Evolutionary conservation across 1,139 yeast species (phyloP).

Genomic region (Diutina neorugosa): DNA sequence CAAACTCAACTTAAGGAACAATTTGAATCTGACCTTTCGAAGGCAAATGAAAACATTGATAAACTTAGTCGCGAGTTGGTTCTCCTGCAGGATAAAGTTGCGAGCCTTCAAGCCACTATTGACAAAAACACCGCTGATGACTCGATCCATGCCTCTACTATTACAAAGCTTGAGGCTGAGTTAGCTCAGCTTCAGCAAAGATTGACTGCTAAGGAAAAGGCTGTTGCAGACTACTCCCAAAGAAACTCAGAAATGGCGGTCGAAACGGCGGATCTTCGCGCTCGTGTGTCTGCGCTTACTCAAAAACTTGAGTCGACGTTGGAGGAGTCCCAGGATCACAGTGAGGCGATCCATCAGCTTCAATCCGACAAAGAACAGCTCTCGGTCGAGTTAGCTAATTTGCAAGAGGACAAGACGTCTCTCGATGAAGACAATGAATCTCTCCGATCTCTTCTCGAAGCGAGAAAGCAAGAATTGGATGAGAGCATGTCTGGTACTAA

Average conservation of each 20-base stretch:
- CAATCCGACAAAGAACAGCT: background rate
- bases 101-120: background rate
- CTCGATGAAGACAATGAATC: constrained; percentile 2
- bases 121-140: background rate
- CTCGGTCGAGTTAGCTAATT: background rate
- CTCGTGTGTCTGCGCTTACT: background rate
- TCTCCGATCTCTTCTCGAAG: background rate
- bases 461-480: background rate
- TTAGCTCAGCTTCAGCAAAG: background rate
- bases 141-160: background rate
- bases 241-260: constrained; percentile 2
- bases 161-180: background rate
- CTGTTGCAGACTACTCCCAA: background rate
- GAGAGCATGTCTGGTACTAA: background rate
- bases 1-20: background rate
- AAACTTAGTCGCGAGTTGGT: background rate
- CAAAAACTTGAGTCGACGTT: background rate
- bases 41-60: background rate
- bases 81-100: background rate
- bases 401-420: background rate
- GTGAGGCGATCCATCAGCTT: background rate
- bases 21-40: background rate
- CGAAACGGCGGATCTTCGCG: background rate
- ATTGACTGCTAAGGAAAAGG: background rate
- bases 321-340: background rate